Evolutionary conservation across 345 rosid species (phyloP), one percentile per base, ranked within the genome.

Genomic region (Corymbia maculata): DNA sequence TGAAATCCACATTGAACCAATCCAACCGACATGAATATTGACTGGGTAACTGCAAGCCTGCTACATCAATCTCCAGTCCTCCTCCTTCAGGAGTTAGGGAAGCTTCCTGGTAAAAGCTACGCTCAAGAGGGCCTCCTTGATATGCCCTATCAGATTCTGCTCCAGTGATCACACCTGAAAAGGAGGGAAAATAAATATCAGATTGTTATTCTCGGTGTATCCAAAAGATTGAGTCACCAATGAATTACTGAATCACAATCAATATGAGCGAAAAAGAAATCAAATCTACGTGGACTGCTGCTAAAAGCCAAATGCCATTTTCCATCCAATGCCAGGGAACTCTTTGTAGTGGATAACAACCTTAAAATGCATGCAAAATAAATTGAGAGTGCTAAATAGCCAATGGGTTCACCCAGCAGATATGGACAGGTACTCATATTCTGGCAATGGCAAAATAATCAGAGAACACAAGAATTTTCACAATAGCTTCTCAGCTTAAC

Each of bases 1-100:
- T 98, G 91, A 98, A 98, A 94, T 98, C 99, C 90, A 97, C 99
- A 55, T 98, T 93, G 92, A 98, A 97, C 99, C 99, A 98, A 85
- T 98, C 99, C 86, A 98, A 90, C 92, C 92, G 93, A 88, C 91
- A 90, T 55, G 89, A 85, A 92, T 97, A 98, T 47, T 92, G 97
- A 86, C 91, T 95, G 52, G 98, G 94, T 52, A 95, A 91, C 88
- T 90, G 93, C 90, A 94, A 93, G 75, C 89, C 93, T 85, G 90
- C 88, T 24, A 87, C 61, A 88, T 91, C 93, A 86, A 53, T 88
- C 85, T 92, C 92, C 79, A 80, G 87, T 79, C 92, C 94, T 86
- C 93, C 95, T 92, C 91, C 95, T 87, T 93, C 94, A 22, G 90
- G 61, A 91, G 90, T 90, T 28, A 93, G 87, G 86, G 88, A 87